These are phyloP conservation scores for Globomyces pollinis-pini DNA, from an alignment of 192 early-diverging fungal genomes.

Conservation along the genomic window DNA sequence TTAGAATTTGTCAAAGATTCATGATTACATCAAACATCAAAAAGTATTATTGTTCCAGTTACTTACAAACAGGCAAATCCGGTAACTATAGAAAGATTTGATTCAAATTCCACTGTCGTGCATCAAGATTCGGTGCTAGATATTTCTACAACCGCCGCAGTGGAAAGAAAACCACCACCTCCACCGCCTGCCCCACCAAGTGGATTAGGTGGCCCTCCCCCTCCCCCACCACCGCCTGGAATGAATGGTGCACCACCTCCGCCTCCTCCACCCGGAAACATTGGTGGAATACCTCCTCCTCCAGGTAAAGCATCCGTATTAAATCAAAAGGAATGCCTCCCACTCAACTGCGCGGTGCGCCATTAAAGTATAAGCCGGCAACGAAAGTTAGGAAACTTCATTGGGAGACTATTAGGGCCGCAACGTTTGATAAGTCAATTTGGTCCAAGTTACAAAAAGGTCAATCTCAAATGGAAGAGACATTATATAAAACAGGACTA, in stretches of 20 bases:
- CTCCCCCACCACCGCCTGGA: conserved; percentile 10
- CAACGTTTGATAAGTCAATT: not conserved
- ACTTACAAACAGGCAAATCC: not conserved
- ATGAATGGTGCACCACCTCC: not conserved
- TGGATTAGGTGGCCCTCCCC: conserved; percentile 7
- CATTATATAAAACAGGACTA: not conserved
- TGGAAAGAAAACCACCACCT: not conserved
- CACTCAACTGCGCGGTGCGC: not conserved
- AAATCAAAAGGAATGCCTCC: not conserved
- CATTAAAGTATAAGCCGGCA: not conserved
- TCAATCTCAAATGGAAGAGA: not conserved
- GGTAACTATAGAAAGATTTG: not conserved
- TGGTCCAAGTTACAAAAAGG: not conserved
- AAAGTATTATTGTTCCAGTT: not conserved
- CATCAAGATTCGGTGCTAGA: not conserved
- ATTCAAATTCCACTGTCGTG: not conserved
- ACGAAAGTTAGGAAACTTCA: not conserved
- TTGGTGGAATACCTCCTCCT: conserved; percentile 9
- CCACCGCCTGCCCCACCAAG: not conserved
- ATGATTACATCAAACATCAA: too few relatives aligned
- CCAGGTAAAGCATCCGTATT: not conserved
- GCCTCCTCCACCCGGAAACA: conserved; percentile 13
- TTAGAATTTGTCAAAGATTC: not conserved
- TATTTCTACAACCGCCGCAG: too few relatives aligned
- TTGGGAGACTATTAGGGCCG: not conserved